These are phyloP conservation scores for Hemisphaericaspora lyxosophila DNA, from an alignment of 1,139 yeast species.

Conservation along the genomic window DNA sequence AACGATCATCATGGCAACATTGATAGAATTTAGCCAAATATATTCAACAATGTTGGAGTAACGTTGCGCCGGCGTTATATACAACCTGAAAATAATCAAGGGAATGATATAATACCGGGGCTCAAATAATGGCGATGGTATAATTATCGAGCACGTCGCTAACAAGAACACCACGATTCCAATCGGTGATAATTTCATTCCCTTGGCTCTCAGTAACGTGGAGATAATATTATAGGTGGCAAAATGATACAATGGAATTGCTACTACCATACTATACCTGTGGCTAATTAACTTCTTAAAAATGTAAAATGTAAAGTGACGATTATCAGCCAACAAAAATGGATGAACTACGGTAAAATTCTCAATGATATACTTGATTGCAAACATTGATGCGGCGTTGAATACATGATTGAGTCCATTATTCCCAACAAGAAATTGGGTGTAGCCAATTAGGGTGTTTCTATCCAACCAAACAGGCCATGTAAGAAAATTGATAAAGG, in stretches of 20 bases:
- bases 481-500: constrained; percentile 63
- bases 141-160: constrained; percentile 60
- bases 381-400: constrained; percentile 20
- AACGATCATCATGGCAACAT: constrained; percentile 50
- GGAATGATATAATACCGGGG: constrained; percentile 92
- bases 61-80: constrained; percentile 43
- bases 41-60: constrained; percentile 53
- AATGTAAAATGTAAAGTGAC: constrained; percentile 88
- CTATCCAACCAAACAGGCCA: constrained; percentile 66
- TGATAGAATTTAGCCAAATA: constrained; percentile 58
- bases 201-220: constrained; percentile 18
- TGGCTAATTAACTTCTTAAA: constrained; percentile 61
- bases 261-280: constrained; percentile 38
- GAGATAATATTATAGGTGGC: constrained; percentile 49
- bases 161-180: constrained; percentile 46
- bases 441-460: constrained; percentile 35
- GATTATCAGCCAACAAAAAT: constrained; percentile 86
- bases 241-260: constrained; percentile 75
- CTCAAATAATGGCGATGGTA: constrained; percentile 90
- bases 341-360: constrained; percentile 81
- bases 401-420: constrained; percentile 18
- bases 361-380: constrained; percentile 51
- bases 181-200: constrained; percentile 25
- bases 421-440: constrained; percentile 24
- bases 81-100: constrained; percentile 67